Conservation (phyloP, 148 eudicot species). For the Rhododendron vialii region DNA sequence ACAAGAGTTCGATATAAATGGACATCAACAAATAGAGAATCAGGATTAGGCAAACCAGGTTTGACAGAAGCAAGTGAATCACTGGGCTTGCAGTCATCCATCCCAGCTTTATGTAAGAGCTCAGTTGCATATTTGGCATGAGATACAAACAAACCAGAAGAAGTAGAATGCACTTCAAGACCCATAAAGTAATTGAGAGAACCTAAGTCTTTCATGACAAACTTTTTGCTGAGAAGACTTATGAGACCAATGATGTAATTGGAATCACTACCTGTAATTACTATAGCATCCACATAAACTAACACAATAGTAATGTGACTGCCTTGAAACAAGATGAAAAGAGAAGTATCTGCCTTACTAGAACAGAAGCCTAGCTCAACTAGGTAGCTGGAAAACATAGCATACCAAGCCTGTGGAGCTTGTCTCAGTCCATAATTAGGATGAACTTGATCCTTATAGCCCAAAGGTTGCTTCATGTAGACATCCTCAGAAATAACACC, state of each 20-base stretch:
- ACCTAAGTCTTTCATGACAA: too few species aligned
- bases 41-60: neutral
- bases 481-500: too few species aligned
- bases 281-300: neutral
- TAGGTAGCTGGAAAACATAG: neutral
- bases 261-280: neutral
- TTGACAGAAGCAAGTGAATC: neutral
- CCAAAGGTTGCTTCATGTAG: neutral
- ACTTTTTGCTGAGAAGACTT: too few species aligned
- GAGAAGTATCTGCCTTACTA: neutral
- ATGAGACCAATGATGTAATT: too few species aligned
- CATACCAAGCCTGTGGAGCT: neutral
- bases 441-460: neutral
- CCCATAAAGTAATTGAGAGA: neutral
- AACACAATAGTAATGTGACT: neutral
- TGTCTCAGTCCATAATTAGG: neutral
- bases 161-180: neutral
- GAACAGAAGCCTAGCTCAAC: neutral
- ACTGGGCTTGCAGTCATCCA: neutral
- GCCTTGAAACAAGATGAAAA: neutral
- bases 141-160: neutral
- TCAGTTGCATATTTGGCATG: neutral
- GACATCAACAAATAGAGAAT: neutral
- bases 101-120: neutral
- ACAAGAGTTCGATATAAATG: neutral